phyloP scores from a whole-genome alignment of 129 eudicot species.

The Silybum marianum region DNA sequence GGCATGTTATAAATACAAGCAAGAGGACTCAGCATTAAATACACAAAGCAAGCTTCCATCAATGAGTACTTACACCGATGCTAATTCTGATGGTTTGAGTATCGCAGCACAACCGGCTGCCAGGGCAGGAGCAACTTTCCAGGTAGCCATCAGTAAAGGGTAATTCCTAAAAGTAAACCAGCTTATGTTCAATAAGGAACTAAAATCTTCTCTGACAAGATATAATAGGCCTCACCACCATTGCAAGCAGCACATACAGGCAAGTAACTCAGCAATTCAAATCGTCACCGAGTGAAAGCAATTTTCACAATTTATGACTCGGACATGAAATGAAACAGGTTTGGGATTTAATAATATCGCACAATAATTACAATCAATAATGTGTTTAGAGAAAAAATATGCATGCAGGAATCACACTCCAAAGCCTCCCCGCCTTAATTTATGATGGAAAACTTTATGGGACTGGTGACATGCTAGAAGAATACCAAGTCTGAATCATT shows the following conservation, averaged over 20 bases:
- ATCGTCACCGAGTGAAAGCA: background rate
- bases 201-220: background rate
- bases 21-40: background rate
- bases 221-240: background rate
- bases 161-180: constrained; percentile 54
- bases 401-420: background rate
- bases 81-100: constrained; percentile 79
- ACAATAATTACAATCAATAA: background rate
- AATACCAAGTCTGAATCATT: too few relatives aligned
- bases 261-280: background rate
- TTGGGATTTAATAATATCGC: background rate
- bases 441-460: background rate
- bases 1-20: background rate
- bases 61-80: constrained; percentile 55
- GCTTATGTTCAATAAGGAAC: background rate
- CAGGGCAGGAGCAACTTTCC: constrained; percentile 98
- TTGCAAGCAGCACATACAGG: background rate
- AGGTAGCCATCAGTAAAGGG: constrained; percentile 91
- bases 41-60: background rate
- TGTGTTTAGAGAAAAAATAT: background rate
- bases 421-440: background rate
- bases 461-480: background rate
- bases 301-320: background rate
- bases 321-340: background rate
- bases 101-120: constrained; percentile 88